phyloP scores from a whole-genome alignment of 140 eudicot genomes.

The Bidens hawaiensis region DNA sequence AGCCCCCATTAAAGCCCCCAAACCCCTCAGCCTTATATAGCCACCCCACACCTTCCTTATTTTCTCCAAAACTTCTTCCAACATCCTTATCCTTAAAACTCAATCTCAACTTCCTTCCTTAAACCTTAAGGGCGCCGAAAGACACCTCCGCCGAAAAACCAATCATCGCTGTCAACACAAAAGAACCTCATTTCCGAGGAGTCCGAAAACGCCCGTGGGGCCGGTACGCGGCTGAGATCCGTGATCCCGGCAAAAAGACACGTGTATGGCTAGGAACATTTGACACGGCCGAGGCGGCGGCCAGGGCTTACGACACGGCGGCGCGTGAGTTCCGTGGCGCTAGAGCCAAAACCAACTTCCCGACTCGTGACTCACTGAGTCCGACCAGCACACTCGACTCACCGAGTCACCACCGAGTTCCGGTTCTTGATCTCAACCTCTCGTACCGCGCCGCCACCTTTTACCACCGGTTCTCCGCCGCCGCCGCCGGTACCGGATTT shows the following conservation, averaged over 20 bases:
- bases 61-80: neutral
- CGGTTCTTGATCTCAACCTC: constrained; percentile 28
- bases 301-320: constrained; percentile 54
- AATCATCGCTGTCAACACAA: neutral
- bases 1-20: no score
- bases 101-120: neutral
- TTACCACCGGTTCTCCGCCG: constrained; percentile 7
- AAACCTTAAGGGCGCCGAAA: constrained; percentile 23
- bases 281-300: constrained; percentile 63
- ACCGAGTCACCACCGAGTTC: constrained; percentile 19
- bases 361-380: constrained; percentile 26
- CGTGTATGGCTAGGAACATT: constrained; percentile 68
- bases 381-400: constrained; percentile 40
- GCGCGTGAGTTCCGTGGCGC: constrained; percentile 48
- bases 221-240: constrained; percentile 62
- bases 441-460: constrained; percentile 13
- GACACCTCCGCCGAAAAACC: constrained; percentile 1
- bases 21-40: constrained; percentile 19
- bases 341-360: constrained; percentile 55
- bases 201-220: constrained; percentile 68
- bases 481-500: constrained; percentile 9
- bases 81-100: no score
- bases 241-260: constrained; percentile 52
- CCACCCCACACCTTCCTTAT: neutral
- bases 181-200: constrained; percentile 41